A percentile compares a stretch with the other conserved stretches of the same genome.
Evolutionary conservation across 306 rosid species (phyloP).

Genomic region (Malus sieversii): DNA sequence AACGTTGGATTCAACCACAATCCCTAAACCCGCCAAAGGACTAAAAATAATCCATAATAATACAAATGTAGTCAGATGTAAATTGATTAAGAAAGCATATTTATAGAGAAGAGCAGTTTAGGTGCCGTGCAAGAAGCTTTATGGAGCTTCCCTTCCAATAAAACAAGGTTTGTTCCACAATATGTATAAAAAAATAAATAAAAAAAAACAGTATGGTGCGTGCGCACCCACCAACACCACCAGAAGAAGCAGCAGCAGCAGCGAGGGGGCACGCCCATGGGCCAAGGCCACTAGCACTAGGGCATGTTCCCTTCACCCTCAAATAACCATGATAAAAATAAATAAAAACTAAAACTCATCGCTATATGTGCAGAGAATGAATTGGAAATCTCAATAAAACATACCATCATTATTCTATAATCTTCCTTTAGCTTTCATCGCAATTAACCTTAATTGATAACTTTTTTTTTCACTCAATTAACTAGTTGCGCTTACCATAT

Average conservation of each 20-base stretch:
- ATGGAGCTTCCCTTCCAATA: slow-evolving; percentile 6
- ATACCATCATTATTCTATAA: not conserved
- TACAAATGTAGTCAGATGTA: not conserved
- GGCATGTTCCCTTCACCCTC: slow-evolving; percentile 17
- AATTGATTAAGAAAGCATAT: not conserved
- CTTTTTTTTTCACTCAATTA: not conserved
- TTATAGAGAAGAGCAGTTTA: not conserved
- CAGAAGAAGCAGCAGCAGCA: not conserved
- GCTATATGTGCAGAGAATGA: slow-evolving; percentile 12
- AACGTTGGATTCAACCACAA: too few relatives aligned
- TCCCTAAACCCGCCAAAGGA: too few relatives aligned
- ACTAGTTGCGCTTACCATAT: not conserved
- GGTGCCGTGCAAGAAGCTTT: slow-evolving; percentile 18
- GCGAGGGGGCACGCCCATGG: slow-evolving; percentile 17
- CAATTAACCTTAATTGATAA: not conserved
- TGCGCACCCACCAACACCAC: not conserved
- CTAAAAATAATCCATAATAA: too few relatives aligned
- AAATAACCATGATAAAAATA: not conserved
- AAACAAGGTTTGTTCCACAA: not conserved
- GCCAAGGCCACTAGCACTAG: slow-evolving; percentile 6
- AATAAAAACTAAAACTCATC: not conserved
- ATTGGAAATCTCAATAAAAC: slow-evolving; percentile 18
- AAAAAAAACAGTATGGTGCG: not conserved
- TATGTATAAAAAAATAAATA: not conserved
- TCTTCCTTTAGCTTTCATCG: not conserved